Evolutionary conservation across 2,329 filamentous ascomycete species (phyloP).

Genomic region (Alternaria angustiovoidea): DNA sequence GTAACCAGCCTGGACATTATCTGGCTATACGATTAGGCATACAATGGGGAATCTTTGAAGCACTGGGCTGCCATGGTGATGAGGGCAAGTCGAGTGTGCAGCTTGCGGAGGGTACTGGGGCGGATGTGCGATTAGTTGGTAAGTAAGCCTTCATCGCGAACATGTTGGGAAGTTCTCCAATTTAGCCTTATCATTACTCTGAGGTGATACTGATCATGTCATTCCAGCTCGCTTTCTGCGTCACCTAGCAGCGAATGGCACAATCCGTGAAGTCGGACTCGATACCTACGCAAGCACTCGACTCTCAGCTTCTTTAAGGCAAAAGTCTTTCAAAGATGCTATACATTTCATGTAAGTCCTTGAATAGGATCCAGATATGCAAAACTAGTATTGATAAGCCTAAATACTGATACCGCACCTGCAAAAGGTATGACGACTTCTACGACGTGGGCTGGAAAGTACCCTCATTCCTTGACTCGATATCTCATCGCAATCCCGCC

Average conservation of each 20-base stretch:
- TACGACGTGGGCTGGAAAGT: conserved; percentile 21
- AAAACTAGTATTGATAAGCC: not conserved
- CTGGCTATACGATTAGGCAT: conserved; percentile 17
- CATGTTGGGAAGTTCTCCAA: not conserved
- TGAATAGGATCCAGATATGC: accelerated
- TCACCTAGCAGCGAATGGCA: conserved; percentile 13
- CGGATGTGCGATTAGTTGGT: not conserved
- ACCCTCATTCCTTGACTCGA: conserved; percentile 17
- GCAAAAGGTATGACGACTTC: conserved; percentile 17
- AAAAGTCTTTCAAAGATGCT: conserved; percentile 19
- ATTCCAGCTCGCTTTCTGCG: not conserved
- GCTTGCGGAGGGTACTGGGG: not conserved
- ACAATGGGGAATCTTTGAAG: conserved; percentile 19
- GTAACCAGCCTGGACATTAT: conserved; percentile 15
- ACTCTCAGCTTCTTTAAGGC: conserved; percentile 13
- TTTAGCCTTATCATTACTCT: not conserved
- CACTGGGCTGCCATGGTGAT: conserved; percentile 10
- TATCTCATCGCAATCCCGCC: conserved; percentile 11
- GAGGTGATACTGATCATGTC: not conserved
- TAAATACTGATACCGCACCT: not conserved
- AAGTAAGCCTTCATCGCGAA: not conserved
- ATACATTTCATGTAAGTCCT: not conserved
- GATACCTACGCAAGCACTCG: conserved; percentile 10
- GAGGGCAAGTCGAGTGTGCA: not conserved
- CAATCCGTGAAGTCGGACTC: conserved; percentile 10